Conservation (phyloP, 345 rosid species). For the Citrus australasica region DNA sequence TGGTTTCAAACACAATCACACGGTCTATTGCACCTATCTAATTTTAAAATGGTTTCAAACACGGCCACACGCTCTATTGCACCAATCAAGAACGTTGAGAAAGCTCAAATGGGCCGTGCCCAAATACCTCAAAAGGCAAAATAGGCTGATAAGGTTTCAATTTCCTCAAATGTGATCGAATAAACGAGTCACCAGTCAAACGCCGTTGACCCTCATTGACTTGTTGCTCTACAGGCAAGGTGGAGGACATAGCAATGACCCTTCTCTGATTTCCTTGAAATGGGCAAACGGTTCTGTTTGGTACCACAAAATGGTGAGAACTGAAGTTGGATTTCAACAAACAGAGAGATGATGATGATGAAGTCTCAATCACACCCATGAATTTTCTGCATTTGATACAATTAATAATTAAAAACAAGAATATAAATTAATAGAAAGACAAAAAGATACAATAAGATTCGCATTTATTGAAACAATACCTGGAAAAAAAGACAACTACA, state of each 20-base stretch:
- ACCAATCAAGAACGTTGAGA: background rate
- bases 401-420: background rate
- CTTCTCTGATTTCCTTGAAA: slow-evolving; percentile 25
- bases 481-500: background rate
- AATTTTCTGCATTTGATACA: slow-evolving; percentile 15
- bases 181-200: slow-evolving; percentile 69
- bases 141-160: slow-evolving; percentile 87
- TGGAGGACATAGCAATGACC: slow-evolving; percentile 44
- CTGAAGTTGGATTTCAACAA: slow-evolving; percentile 24
- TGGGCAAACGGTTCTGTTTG: slow-evolving; percentile 25
- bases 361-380: slow-evolving; percentile 54
- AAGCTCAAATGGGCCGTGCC: background rate
- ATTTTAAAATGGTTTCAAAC: background rate
- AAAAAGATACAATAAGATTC: background rate
- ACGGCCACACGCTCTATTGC: background rate
- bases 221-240: slow-evolving; percentile 43
- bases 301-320: slow-evolving; percentile 19
- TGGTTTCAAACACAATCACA: background rate
- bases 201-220: slow-evolving; percentile 32
- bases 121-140: slow-evolving; percentile 83
- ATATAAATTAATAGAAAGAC: background rate
- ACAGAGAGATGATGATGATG: slow-evolving; percentile 25
- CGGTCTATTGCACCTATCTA: background rate
- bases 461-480: background rate
- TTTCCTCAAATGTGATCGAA: slow-evolving; percentile 75